Evolutionary conservation across 2,329 filamentous ascomycete species (phyloP).

Genomic region (Leptodontidium sp.): DNA sequence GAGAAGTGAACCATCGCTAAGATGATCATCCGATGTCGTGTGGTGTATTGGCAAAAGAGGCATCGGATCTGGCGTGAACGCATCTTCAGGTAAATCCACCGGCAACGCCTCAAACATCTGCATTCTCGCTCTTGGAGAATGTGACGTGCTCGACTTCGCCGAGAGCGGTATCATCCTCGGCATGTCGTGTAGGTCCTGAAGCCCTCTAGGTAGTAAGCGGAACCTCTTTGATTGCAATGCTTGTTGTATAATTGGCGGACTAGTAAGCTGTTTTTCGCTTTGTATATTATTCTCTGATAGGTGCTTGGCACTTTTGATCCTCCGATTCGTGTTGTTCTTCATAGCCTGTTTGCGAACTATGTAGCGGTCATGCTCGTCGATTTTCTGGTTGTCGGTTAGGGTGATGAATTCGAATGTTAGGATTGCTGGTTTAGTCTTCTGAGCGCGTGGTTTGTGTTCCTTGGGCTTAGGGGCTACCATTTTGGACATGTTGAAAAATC

Average conservation of each 20-base stretch:
- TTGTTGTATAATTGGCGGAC: constrained; percentile 10
- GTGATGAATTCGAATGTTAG: constrained; percentile 15
- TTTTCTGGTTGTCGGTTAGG: constrained; percentile 9
- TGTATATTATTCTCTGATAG: background rate
- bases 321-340: constrained; percentile 16
- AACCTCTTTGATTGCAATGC: constrained; percentile 12
- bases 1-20: background rate
- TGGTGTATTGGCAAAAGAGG: background rate
- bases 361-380: constrained; percentile 1
- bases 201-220: background rate
- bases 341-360: constrained; percentile 9
- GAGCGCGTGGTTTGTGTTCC: background rate
- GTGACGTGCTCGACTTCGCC: background rate
- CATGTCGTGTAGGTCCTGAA: constrained; percentile 1
- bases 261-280: constrained; percentile 7
- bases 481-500: background rate
- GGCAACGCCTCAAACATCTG: background rate
- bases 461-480: background rate
- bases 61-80: background rate
- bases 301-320: constrained; percentile 12
- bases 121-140: background rate
- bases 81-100: background rate
- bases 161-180: background rate
- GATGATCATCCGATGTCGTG: background rate
- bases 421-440: background rate